Evolutionary conservation across 805 yeast genomes (phyloP).

Genomic region (Wickerhamiella lipophila): DNA sequence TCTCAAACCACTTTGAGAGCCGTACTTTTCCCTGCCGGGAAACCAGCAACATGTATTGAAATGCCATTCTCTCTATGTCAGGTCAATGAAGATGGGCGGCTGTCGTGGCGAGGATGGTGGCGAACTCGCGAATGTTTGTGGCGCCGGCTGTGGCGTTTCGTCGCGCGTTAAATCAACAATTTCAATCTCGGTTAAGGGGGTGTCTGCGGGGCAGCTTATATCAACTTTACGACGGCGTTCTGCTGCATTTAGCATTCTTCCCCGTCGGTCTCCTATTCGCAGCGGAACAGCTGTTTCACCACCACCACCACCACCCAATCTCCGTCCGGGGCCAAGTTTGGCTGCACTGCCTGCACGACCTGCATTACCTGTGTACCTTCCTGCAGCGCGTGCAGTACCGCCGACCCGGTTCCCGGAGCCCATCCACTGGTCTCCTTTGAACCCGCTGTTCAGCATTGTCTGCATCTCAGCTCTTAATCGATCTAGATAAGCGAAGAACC

Average conservation of each 20-base stretch:
- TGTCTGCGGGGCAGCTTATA: slow-evolving; percentile 16
- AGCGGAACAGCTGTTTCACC: background rate
- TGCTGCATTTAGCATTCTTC: slow-evolving; percentile 46
- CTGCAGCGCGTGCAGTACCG: slow-evolving; percentile 12
- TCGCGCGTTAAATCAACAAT: slow-evolving; percentile 9
- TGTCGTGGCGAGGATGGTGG: background rate
- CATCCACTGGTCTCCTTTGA: slow-evolving; percentile 36
- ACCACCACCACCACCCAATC: no score
- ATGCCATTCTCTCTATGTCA: slow-evolving; percentile 38
- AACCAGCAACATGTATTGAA: slow-evolving; percentile 65
- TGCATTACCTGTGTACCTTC: background rate
- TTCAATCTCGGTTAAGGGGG: slow-evolving; percentile 2
- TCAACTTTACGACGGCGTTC: slow-evolving; percentile 36
- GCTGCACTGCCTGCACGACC: slow-evolving; percentile 10
- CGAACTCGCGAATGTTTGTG: background rate
- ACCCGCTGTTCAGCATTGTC: slow-evolving; percentile 31
- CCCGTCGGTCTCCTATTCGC: slow-evolving; percentile 23
- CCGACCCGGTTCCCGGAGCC: slow-evolving; percentile 40
- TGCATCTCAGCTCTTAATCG: slow-evolving; percentile 42
- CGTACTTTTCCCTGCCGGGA: slow-evolving; percentile 95
- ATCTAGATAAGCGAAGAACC: slow-evolving; percentile 55
- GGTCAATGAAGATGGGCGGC: slow-evolving; percentile 9
- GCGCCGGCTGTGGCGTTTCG: background rate
- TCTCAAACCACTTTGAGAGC: slow-evolving; percentile 82
- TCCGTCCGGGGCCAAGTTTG: background rate